Evolutionary conservation across 768 basidiomycete species (phyloP).

Genomic region (Russula brevipes): DNA sequence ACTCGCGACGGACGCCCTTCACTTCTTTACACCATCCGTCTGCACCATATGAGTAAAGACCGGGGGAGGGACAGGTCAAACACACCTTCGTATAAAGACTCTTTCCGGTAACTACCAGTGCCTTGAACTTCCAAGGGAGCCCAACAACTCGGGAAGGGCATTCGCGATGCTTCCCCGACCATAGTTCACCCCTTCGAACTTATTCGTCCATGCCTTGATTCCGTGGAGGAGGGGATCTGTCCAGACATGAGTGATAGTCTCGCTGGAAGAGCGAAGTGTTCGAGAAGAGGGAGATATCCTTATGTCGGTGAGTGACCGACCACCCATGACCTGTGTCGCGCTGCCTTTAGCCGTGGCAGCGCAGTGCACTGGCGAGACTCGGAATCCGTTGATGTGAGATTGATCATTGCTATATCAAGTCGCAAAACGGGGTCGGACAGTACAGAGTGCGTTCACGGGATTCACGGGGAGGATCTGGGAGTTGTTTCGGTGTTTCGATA

Average conservation of each 20-base stretch:
- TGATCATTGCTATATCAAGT: too few relatives aligned
- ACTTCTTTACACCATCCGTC: constrained; percentile 59
- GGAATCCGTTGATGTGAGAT: too few relatives aligned
- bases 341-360: too few relatives aligned
- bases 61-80: not conserved
- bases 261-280: not conserved
- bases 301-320: too few relatives aligned
- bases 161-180: constrained; percentile 62
- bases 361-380: too few relatives aligned
- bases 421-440: too few relatives aligned
- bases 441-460: too few relatives aligned
- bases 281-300: too few relatives aligned
- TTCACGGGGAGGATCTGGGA: too few relatives aligned
- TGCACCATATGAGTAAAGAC: constrained; percentile 26
- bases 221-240: constrained; percentile 14
- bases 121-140: constrained; percentile 51
- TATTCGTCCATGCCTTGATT: constrained; percentile 52
- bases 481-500: too few relatives aligned
- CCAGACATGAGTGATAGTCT: constrained; percentile 7
- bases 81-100: constrained; percentile 60
- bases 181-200: constrained; percentile 63
- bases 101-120: constrained; percentile 66
- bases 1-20: constrained; percentile 50
- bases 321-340: too few relatives aligned
- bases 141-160: constrained; percentile 59